Percentiles rank a stretch among this genome's conserved stretches.
phyloP scores from a whole-genome alignment of 306 rosid species.

The Purshia tridentata region DNA sequence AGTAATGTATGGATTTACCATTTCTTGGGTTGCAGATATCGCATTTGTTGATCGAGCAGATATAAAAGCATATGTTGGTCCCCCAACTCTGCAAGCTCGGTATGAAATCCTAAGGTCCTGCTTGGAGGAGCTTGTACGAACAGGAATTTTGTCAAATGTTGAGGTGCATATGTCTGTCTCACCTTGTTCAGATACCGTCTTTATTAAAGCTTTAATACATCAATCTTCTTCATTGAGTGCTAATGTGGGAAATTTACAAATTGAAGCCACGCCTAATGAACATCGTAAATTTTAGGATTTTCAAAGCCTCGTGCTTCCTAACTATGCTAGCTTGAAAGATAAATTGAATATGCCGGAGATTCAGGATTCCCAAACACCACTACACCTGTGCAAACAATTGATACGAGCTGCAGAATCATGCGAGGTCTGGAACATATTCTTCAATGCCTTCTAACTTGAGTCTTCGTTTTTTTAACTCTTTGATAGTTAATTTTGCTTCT shows the following conservation, averaged over 20 bases:
- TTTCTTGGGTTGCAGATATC: conserved; percentile 56
- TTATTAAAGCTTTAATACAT: not conserved
- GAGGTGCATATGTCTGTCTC: conserved; percentile 46
- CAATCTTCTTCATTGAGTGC: not conserved
- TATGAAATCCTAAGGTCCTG: conserved; percentile 88
- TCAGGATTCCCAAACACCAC: conserved; percentile 38
- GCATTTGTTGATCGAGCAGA: conserved; percentile 99
- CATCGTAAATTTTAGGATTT: conserved; percentile 48
- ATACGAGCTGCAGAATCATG: conserved; percentile 86
- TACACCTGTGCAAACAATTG: conserved; percentile 53
- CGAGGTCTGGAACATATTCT: conserved; percentile 52
- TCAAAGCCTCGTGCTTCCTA: conserved; percentile 47
- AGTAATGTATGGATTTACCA: conserved; percentile 15
- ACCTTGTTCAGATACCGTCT: conserved; percentile 15
- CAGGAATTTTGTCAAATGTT: conserved; percentile 56
- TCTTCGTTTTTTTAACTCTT: not conserved
- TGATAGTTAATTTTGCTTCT: not conserved
- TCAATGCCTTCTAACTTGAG: conserved; percentile 7
- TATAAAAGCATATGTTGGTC: conserved; percentile 96
- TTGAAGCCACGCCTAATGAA: conserved; percentile 27
- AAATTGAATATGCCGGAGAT: conserved; percentile 42
- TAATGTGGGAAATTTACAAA: conserved; percentile 19
- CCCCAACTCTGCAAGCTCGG: conserved; percentile 95
- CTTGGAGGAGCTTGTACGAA: conserved; percentile 70
- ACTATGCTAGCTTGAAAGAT: conserved; percentile 60